Evolutionary conservation across 495 filamentous ascomycete genomes (phyloP).

Genomic region (Chaetomium cochliodes): DNA sequence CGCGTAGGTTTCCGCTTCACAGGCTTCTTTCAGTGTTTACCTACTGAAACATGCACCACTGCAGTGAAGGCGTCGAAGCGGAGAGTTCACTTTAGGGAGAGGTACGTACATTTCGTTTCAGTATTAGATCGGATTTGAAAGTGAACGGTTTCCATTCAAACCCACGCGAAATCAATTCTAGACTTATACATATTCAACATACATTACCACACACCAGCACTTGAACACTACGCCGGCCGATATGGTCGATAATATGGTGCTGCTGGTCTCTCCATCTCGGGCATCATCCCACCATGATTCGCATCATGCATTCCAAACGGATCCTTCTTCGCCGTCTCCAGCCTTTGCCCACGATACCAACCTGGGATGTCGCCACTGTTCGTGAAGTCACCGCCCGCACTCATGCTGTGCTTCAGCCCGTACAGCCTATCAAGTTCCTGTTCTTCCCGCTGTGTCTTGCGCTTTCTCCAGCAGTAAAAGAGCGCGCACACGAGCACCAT

Average conservation of each 20-base stretch:
- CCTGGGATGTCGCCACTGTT: constrained; percentile 30
- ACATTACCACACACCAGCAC: neutral
- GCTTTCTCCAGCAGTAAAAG: constrained; percentile 31
- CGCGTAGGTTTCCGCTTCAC: too few relatives aligned
- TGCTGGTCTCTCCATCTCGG: constrained; percentile 18
- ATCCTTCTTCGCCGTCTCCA: constrained; percentile 22
- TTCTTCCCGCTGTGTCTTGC: constrained; percentile 27
- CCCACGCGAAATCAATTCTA: too few relatives aligned
- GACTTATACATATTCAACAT: too few relatives aligned
- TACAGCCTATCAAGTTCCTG: constrained; percentile 36
- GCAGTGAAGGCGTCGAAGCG: too few relatives aligned
- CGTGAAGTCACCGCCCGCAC: constrained; percentile 20
- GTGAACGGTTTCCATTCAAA: too few relatives aligned
- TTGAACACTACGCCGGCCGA: constrained; percentile 18
- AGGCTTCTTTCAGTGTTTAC: too few relatives aligned
- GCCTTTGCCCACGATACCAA: constrained; percentile 36
- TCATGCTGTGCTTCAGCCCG: constrained; percentile 24
- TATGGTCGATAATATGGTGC: constrained; percentile 27
- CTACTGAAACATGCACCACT: too few relatives aligned
- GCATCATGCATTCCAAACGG: neutral
- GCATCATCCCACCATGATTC: neutral
- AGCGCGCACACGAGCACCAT: constrained; percentile 21
- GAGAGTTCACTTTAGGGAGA: too few relatives aligned
- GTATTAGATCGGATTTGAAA: too few relatives aligned
- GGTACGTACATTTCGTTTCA: too few relatives aligned